These are phyloP conservation scores for Penstemon barbatus DNA, from an alignment of 257 asterid genomes.

Conservation along the genomic window DNA sequence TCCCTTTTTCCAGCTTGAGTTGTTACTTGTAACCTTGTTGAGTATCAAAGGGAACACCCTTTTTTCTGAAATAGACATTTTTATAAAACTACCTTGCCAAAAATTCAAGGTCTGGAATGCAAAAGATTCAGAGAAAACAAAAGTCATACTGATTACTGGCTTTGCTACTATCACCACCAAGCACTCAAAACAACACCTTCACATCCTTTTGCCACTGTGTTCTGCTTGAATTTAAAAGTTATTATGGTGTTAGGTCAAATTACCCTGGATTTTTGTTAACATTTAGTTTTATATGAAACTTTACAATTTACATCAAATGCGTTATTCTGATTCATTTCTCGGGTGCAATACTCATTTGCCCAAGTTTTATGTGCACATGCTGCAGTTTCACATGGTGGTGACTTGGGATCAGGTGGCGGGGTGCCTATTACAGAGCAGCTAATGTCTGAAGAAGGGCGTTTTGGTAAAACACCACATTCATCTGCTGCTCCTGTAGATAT, in stretches of 20 bases:
- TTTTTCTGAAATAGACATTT: background rate
- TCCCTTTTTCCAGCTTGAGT: too few species aligned
- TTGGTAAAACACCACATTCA: background rate
- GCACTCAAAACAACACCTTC: too few species aligned
- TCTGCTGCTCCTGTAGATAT: background rate
- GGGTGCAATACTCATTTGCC: background rate
- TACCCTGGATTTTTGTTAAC: background rate
- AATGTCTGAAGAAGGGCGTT: background rate
- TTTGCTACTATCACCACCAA: too few species aligned
- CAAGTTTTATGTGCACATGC: background rate
- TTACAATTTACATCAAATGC: background rate
- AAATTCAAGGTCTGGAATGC: background rate
- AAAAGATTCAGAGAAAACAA: too few species aligned
- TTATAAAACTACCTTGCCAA: background rate
- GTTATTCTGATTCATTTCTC: background rate
- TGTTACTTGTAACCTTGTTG: too few species aligned
- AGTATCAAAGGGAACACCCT: too few species aligned
- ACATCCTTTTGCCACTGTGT: too few species aligned
- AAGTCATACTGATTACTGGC: too few species aligned
- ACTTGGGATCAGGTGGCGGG: background rate
- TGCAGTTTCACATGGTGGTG: slow-evolving; percentile 5
- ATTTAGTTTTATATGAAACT: background rate
- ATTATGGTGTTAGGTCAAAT: background rate
- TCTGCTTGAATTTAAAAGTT: background rate
- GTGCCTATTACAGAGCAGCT: background rate